Percentiles rank a stretch among this genome's conserved stretches.
These are phyloP conservation scores for Alternaria triticina DNA, from an alignment of 2,329 filamentous ascomycete genomes.

Conservation along the genomic window DNA sequence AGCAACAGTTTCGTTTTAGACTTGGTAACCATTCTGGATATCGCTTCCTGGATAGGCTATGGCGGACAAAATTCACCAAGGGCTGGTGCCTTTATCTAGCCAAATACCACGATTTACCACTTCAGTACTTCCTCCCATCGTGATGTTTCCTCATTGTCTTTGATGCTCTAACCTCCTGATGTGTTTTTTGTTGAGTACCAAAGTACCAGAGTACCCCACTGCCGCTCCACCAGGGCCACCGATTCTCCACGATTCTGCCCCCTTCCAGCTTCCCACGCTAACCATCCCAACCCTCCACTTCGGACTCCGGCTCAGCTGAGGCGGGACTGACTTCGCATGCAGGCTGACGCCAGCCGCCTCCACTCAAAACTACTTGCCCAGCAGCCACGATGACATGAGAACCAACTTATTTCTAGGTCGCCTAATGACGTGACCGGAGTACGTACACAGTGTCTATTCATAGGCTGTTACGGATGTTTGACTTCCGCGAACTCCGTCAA, in stretches of 20 bases:
- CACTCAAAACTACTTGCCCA: background rate
- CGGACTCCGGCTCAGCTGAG: slow-evolving; percentile 9
- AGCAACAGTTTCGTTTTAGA: slow-evolving; percentile 25
- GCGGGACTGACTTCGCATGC: slow-evolving; percentile 18
- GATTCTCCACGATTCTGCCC: slow-evolving; percentile 13
- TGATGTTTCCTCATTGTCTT: slow-evolving; percentile 2
- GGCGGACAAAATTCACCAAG: slow-evolving; percentile 43
- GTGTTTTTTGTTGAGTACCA: background rate
- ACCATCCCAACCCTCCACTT: slow-evolving; percentile 5
- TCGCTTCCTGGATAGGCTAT: slow-evolving; percentile 16
- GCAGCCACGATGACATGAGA: background rate
- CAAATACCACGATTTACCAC: slow-evolving; percentile 30
- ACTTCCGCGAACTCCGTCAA: background rate
- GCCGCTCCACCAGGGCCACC: slow-evolving; percentile 3
- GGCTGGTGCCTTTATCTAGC: slow-evolving; percentile 43
- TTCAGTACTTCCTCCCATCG: slow-evolving; percentile 8
- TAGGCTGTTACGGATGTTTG: background rate
- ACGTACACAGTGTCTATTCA: slow-evolving; percentile 2
- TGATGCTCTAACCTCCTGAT: background rate
- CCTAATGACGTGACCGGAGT: background rate
- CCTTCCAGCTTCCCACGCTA: slow-evolving; percentile 12
- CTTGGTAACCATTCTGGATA: slow-evolving; percentile 29
- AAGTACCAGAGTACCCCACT: background rate
- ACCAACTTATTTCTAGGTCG: background rate
- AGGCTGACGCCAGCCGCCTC: slow-evolving; percentile 20